Conservation (phyloP, 2,329 filamentous ascomycete species). For the Aureobasidium melanogenum region DNA sequence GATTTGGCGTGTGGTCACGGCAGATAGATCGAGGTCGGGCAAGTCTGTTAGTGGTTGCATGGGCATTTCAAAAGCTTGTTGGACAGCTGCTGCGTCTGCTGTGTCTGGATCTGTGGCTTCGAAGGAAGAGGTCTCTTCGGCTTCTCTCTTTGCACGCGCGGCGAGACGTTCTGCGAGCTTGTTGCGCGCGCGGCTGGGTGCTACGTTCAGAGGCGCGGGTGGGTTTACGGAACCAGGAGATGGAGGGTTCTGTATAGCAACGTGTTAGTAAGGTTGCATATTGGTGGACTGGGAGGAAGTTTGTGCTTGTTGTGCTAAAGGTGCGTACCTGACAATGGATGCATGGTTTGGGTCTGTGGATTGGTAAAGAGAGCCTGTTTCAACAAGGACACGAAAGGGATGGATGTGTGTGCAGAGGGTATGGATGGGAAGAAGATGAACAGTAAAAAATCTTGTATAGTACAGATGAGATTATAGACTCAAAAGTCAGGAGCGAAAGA, state of each 20-base stretch:
- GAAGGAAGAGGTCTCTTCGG: constrained; percentile 19
- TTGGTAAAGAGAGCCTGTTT: neutral
- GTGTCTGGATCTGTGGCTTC: constrained; percentile 21
- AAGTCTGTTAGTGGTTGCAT: constrained; percentile 30
- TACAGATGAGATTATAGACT: neutral
- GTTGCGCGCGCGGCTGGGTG: constrained; percentile 75
- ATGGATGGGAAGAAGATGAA: neutral
- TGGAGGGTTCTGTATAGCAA: neutral
- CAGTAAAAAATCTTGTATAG: constrained; percentile 6
- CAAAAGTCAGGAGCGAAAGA: neutral
- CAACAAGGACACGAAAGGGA: neutral
- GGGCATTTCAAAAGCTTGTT: constrained; percentile 23
- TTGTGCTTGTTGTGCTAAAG: neutral
- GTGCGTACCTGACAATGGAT: neutral
- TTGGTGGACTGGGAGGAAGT: neutral
- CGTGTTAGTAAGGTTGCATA: neutral
- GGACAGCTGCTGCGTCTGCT: constrained; percentile 23
- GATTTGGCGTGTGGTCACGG: neutral
- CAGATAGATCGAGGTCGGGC: constrained; percentile 31
- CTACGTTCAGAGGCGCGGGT: constrained; percentile 66
- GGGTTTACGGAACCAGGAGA: neutral
- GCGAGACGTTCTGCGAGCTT: constrained; percentile 80
- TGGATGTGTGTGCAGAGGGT: no score
- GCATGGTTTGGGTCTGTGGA: neutral
- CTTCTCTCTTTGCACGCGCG: constrained; percentile 35